A percentile compares a stretch with the other conserved stretches of the same genome.
These are phyloP conservation scores for Phalaenopsis hybrid DNA, from an alignment of 116 monocot genomes.

Conservation along the genomic window DNA sequence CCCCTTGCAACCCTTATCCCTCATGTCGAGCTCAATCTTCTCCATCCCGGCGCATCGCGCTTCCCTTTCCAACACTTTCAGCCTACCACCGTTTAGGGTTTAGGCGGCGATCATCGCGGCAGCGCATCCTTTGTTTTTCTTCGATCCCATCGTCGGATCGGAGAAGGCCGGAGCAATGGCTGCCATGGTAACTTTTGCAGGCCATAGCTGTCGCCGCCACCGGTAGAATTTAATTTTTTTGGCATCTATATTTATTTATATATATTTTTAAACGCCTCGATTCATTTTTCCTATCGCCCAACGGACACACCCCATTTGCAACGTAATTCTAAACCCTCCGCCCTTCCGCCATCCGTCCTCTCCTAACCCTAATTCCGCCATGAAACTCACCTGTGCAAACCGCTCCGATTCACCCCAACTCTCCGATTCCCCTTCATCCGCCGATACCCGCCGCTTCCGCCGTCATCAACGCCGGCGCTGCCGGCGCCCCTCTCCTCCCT, in stretches of 20 bases:
- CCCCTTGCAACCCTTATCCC: background rate
- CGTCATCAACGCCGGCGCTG: conserved; percentile 2
- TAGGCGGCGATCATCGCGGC: background rate
- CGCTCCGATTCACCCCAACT: background rate
- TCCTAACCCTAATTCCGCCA: background rate
- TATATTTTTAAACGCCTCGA: too few species aligned
- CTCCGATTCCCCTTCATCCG: background rate
- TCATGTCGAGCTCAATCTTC: conserved; percentile 15
- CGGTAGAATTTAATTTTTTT: background rate
- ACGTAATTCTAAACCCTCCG: too few species aligned
- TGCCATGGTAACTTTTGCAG: background rate
- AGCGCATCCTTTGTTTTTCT: conserved; percentile 23
- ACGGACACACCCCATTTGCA: too few species aligned
- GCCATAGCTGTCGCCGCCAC: conserved; percentile 4
- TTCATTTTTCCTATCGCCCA: too few species aligned
- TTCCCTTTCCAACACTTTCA: conserved; percentile 21
- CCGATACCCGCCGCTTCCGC: background rate
- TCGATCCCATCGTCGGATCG: conserved; percentile 17
- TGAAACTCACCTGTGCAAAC: conserved; percentile 11
- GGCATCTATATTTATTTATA: too few species aligned
- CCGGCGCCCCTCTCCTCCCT: background rate
- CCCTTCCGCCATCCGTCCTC: background rate
- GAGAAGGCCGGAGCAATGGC: conserved; percentile 7
- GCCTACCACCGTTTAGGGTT: background rate
- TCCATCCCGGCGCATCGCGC: conserved; percentile 16